phyloP scores from a whole-genome alignment of 345 rosid genomes.

The Eucalyptus virginea region DNA sequence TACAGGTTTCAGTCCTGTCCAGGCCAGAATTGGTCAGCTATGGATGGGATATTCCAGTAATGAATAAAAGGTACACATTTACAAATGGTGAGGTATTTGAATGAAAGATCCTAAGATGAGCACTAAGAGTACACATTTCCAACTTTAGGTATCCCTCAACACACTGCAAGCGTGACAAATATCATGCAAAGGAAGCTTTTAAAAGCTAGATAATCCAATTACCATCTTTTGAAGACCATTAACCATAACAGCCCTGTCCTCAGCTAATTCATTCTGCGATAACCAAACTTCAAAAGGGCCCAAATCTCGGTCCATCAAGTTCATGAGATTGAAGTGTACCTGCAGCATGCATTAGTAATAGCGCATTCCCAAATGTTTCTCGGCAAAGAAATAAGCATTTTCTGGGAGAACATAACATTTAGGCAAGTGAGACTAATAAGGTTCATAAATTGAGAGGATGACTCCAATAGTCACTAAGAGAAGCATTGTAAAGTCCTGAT shows the following conservation, averaged over 20 bases:
- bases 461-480: neutral
- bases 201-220: conserved; percentile 1
- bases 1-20: neutral
- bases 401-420: neutral
- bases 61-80: neutral
- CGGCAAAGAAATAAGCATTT: no score
- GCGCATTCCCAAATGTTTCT: neutral
- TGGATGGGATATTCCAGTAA: neutral
- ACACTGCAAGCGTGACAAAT: neutral
- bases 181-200: neutral
- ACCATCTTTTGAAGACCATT: conserved; percentile 87
- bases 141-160: neutral
- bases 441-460: neutral
- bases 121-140: neutral
- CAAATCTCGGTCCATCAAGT: conserved; percentile 59
- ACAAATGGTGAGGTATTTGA: neutral
- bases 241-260: conserved; percentile 56
- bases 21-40: neutral
- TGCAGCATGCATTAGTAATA: conserved; percentile 5
- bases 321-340: conserved; percentile 67
- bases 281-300: conserved; percentile 83
- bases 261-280: conserved; percentile 40
- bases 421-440: neutral
- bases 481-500: neutral
- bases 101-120: neutral